These are phyloP conservation scores for Closterium sp. DNA, from an alignment of 139 green algal genomes.

Conservation along the genomic window DNA sequence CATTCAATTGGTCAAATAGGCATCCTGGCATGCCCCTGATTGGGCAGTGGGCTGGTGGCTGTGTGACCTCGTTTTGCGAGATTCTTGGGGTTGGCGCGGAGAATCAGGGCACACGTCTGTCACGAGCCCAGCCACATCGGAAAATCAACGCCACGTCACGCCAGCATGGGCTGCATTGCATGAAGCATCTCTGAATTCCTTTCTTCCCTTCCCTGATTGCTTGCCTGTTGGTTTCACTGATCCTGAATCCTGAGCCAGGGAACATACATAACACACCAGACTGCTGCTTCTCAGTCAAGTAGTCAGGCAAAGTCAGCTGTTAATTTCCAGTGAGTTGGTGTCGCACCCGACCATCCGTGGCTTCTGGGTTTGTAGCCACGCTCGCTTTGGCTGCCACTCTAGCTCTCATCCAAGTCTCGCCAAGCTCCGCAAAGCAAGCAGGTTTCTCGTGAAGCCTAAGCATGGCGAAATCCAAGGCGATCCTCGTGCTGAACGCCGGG, in stretches of 20 bases:
- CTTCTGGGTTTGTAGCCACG: background rate
- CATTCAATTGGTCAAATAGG: background rate
- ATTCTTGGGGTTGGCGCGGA: background rate
- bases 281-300: background rate
- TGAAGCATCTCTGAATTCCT: background rate
- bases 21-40: background rate
- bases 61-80: background rate
- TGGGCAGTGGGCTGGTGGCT: background rate
- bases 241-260: no score
- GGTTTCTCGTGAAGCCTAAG: background rate
- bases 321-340: background rate
- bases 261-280: background rate
- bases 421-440: background rate
- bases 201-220: background rate
- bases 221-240: background rate
- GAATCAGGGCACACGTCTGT: background rate
- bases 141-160: background rate
- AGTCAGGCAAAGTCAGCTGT: background rate
- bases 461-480: background rate
- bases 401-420: background rate
- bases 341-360: background rate
- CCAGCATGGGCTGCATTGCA: background rate
- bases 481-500: slow-evolving; percentile 32
- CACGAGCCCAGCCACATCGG: background rate
- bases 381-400: background rate